A percentile compares a stretch with the other conserved stretches of the same genome.
These are phyloP conservation scores for Miscanthus lutarioriparius DNA, from an alignment of 176 grass and related monocot genomes.

Conservation along the genomic window DNA sequence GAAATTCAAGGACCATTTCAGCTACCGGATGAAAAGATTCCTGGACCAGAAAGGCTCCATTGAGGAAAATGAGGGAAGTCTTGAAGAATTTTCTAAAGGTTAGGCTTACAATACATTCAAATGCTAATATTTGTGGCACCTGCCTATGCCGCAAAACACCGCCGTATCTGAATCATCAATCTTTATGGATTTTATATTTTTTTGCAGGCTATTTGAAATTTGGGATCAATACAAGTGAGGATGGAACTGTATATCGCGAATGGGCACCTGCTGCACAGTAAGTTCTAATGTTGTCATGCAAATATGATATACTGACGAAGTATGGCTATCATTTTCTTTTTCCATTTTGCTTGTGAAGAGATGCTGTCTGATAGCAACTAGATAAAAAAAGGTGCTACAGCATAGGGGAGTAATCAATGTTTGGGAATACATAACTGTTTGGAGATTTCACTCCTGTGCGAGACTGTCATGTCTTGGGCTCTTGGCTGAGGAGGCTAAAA, in stretches of 20 bases:
- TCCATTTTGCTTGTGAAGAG: background rate
- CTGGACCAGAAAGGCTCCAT: conserved; percentile 62
- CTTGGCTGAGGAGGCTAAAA: background rate
- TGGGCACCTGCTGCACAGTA: conserved; percentile 95
- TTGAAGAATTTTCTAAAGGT: conserved; percentile 86
- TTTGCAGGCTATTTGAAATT: conserved; percentile 89
- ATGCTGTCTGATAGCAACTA: background rate
- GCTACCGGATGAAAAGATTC: conserved; percentile 66
- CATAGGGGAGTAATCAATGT: background rate
- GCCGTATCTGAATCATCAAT: conserved; percentile 6
- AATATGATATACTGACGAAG: background rate
- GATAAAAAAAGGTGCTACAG: background rate
- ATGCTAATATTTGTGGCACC: conserved; percentile 1
- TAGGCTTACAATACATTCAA: background rate
- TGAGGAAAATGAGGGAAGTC: conserved; percentile 68
- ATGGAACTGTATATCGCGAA: conserved; percentile 75
- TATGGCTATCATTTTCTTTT: background rate
- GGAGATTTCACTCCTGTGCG: conserved; percentile 3
- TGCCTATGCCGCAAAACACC: background rate
- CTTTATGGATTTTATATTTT: conserved; percentile 8
- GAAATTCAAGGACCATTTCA: conserved; percentile 76
- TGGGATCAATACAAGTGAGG: conserved; percentile 70
- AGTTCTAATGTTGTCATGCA: conserved; percentile 39
- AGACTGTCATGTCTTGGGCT: background rate
- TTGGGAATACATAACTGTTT: background rate